Base-by-base conservation (phyloP, 2,329 filamentous ascomycete species). In the Fusarium compactum region DNA sequence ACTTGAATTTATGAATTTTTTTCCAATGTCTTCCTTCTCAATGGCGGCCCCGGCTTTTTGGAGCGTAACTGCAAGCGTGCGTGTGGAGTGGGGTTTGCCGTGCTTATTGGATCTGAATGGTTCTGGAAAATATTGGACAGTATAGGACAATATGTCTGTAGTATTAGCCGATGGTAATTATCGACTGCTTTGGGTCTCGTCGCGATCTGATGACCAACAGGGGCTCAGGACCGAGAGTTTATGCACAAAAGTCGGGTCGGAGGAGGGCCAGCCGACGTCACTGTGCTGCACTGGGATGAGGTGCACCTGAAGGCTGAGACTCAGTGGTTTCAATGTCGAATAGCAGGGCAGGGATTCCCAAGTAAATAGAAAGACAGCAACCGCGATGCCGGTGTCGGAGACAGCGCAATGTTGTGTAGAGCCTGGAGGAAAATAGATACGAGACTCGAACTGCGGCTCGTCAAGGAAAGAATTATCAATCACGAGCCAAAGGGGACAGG, bases 31-130 rank as follows among this genome's bases (percentile, higher is more conserved):
- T 60, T 34, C 40, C 24, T 34, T 34, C 27, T 57, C 59, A 71
- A 75, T 67, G 63, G 67, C 73, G 63, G 62, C 67, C 70, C 71
- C 58, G 61, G 58, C 44, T 65, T 73, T 58, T 69, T 73, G 61
- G 68, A 74, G 65, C 64, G 55, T 55, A 63, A 50, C 67, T 65
- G 55, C 48, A 60, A 50, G 54, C 32, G 54, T 48, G 58, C 50
- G 43, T 52, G 65, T 46, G 56, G 65, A 62, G 54, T 71, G 69
- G 69, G 58, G 63, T 59, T 55, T 55, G 22, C 60, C 58, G 54
- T 64, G 60, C 53, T 62, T 70, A 69, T 71, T 75, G 73, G 69
- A 74, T 72, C 74, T 74, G 64, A 65, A 59, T 62, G 46, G 34
- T 58, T 67, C 62, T 57, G 47, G 59, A 48, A 50, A 53, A 53